Evolutionary conservation across 177 flowering plant species (phyloP).

Genomic region (Vitis hybrid): DNA sequence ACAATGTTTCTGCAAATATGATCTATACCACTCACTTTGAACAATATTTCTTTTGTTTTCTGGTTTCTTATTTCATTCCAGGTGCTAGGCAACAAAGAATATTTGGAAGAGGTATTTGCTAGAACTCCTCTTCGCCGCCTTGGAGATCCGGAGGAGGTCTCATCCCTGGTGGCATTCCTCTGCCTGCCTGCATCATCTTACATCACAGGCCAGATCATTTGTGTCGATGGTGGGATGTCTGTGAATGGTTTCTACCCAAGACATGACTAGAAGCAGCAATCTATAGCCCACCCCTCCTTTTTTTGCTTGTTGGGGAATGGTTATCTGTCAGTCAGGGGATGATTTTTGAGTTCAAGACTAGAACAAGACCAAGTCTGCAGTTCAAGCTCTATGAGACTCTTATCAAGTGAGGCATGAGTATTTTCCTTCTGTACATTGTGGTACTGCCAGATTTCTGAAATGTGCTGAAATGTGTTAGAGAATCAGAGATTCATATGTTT

Average conservation of each 20-base stretch:
- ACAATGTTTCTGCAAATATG: neutral
- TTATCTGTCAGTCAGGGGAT: too few species aligned
- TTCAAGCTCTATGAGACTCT: too few species aligned
- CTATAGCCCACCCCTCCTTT: too few species aligned
- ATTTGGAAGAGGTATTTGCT: constrained; percentile 34
- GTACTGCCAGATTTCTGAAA: too few species aligned
- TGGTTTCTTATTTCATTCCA: constrained; percentile 7
- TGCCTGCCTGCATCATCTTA: constrained; percentile 62
- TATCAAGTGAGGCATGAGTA: too few species aligned
- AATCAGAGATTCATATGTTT: too few species aligned
- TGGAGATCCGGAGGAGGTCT: constrained; percentile 55
- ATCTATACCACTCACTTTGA: neutral
- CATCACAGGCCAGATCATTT: constrained; percentile 58
- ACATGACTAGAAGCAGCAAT: constrained; percentile 11
- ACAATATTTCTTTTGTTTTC: neutral
- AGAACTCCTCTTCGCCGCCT: constrained; percentile 49
- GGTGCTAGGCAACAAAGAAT: constrained; percentile 45
- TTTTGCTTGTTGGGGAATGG: too few species aligned
- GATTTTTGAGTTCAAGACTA: too few species aligned
- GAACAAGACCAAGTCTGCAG: too few species aligned
- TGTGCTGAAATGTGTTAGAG: too few species aligned
- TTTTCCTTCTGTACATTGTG: too few species aligned
- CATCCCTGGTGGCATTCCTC: constrained; percentile 53
- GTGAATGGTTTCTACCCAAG: constrained; percentile 51
- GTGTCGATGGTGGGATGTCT: constrained; percentile 63